Base-by-base conservation (phyloP, 78 protist genomes). In the Corallochytrium limacisporum region DNA sequence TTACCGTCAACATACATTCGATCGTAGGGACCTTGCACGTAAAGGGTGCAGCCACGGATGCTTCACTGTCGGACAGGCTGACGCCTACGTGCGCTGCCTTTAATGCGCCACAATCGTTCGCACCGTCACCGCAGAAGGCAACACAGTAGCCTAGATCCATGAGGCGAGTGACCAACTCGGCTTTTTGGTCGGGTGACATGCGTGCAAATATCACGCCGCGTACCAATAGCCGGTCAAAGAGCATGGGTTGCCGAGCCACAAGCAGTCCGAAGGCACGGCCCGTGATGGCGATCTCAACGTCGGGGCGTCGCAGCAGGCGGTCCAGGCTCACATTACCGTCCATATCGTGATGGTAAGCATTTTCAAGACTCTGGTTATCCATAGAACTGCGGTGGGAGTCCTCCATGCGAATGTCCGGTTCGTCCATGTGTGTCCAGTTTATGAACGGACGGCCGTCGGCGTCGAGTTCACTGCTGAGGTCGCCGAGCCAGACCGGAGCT, bases 21-120 rank as follows among this genome's bases (percentile, higher is more conserved):
- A 77, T 70, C 57, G 6, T 62, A 16, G 76, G 72, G 12, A 1
- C 8, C 24, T 22, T 2, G 26, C 68, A 62, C 29, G 92, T 87
- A 53, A 87, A 83, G 29, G 92, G 86, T 0, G 92, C 92, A 1
- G 92, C 92, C 0, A 77, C 75, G 22, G 85, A 77, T 0, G 86
- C 85, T 44, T 86, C 91, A 2, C 78, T 79, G 35, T 77, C 75
- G 13, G 78, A 69, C 4, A 86, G 62, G n/a, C 72, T 67, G 16
- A 82, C 24, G 32, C 88, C 88, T 0, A 77, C 72, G 29, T 76
- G 66, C 28, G 89, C 89, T 7, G 86, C 89, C 43, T 73, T 78
- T 53, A 88, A 74, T 1, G 89, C 87, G 15, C 78, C 68, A 46
- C 81, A 63, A 75, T 89, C 94, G 66, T 89, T 89, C 56, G 84